phyloP scores from a whole-genome alignment of 495 filamentous ascomycete genomes.

The Hyaloscypha hepaticicola region DNA sequence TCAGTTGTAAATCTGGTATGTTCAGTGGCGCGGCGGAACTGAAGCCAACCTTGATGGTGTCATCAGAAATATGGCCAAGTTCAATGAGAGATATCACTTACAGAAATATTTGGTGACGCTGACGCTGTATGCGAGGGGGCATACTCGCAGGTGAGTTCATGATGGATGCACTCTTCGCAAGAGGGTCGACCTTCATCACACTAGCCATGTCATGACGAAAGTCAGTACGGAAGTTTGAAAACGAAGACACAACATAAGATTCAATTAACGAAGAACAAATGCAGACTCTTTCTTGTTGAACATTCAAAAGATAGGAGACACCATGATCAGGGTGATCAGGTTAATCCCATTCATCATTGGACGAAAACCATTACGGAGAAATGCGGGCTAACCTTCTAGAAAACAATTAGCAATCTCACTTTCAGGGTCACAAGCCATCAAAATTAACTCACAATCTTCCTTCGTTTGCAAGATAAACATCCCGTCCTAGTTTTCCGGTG shows the following conservation, averaged over 20 bases:
- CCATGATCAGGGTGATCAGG: constrained; percentile 3
- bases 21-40: constrained; percentile 25
- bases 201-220: not conserved
- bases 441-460: not conserved
- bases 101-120: not conserved
- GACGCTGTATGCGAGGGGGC: not conserved
- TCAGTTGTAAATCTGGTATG: constrained; percentile 39
- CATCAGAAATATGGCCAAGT: not conserved
- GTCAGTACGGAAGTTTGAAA: not conserved
- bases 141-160: constrained; percentile 5
- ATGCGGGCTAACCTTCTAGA: not conserved
- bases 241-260: not conserved
- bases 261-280: not conserved
- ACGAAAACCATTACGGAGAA: not conserved
- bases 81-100: not conserved
- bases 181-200: not conserved
- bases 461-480: not conserved
- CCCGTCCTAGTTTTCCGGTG: constrained; percentile 1
- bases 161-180: not conserved
- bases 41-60: not conserved
- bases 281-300: not conserved
- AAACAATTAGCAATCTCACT: not conserved
- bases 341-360: not conserved
- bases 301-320: not conserved
- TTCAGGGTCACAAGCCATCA: too few relatives aligned